These are phyloP conservation scores for Wickerhamomyces sydowiorum DNA, from an alignment of 805 yeast species.

Conservation along the genomic window DNA sequence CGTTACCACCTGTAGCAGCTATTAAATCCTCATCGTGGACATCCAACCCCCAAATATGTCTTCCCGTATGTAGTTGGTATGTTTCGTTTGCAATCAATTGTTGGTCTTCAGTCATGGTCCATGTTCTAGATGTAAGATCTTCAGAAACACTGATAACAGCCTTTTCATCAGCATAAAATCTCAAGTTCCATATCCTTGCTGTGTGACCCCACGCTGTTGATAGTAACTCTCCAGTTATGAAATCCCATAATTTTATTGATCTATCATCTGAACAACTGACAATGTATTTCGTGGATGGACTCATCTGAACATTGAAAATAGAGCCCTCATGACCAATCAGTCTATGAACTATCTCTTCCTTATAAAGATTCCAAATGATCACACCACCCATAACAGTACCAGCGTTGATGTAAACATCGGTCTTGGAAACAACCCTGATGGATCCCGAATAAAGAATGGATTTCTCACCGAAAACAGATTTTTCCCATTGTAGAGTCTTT, in stretches of 20 bases:
- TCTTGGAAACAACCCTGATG: conserved; percentile 39
- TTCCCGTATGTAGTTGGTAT: conserved; percentile 72
- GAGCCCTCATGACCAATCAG: conserved; percentile 86
- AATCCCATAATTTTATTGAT: conserved; percentile 72
- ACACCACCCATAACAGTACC: conserved; percentile 94
- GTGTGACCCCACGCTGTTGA: conserved; percentile 96
- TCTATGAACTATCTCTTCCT: conserved; percentile 40
- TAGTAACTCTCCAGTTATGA: conserved; percentile 47
- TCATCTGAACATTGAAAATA: conserved; percentile 72
- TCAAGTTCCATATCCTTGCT: conserved; percentile 86
- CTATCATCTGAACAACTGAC: conserved; percentile 93
- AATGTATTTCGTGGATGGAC: conserved; percentile 45
- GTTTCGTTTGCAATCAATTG: conserved; percentile 27
- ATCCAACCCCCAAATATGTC: conserved; percentile 83
- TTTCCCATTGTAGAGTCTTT: conserved; percentile 22
- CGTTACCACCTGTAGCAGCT: conserved; percentile 90
- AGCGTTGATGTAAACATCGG: conserved; percentile 58
- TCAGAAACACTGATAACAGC: conserved; percentile 69
- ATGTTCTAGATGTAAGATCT: conserved; percentile 77
- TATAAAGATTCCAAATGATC: conserved; percentile 62
- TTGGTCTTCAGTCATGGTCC: conserved; percentile 43
- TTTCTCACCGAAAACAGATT: conserved; percentile 53
- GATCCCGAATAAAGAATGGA: conserved; percentile 88
- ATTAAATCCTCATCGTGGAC: conserved; percentile 37
- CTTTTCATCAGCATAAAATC: conserved; percentile 39